Base-by-base conservation (phyloP, 2,329 filamentous ascomycete species). In the Fusarium paranaense region DNA sequence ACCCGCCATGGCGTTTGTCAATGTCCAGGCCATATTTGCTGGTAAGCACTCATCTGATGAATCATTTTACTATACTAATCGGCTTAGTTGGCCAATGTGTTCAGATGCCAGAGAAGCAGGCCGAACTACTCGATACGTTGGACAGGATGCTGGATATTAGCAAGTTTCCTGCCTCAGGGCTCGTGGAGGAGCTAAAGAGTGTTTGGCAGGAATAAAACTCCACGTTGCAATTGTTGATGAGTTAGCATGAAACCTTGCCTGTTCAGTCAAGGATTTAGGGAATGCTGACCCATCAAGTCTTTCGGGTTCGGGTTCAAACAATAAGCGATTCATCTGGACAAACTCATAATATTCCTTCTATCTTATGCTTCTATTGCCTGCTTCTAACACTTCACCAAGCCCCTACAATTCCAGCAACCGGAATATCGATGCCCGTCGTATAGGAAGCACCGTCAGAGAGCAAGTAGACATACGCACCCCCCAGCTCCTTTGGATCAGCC, bases 401-500 rank as follows among this genome's bases (percentile, higher is more conserved):
- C 22, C 76, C 76, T 4, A 78, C 73, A 50, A 76, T 71, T 40
- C 76, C 76, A 8, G 71, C 73, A 30, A 78, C 67, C 0, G 85
- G 86, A 40, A 88, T 87, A 71, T 88, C 86, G 54, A 87, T 87
- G 56, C 82, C 83, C 1, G 86, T 87, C 6, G 86, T 88, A 74
- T 87, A 87, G 37, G 81, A 85, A n/a, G 86, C 85, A 10, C 85
- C 83, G 66, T 90, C 88, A 65, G 83, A 86, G n/a, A 90, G 77
- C 65, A 90, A 77, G 71, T 90, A 90, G 6, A 90, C 87, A 72
- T 90, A 90, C 1, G 88, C 88, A 16, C 88, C 87, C 2, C 87
- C 87, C 3, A 90, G 79, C 78, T 90, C 88, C 71, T 87, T 84
- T 0, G 86, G 85, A 57, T 87, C 83, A 0, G 88, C 88, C 40